These are phyloP conservation scores for Ballota nigra DNA, from an alignment of 257 asterid species.

Conservation along the genomic window DNA sequence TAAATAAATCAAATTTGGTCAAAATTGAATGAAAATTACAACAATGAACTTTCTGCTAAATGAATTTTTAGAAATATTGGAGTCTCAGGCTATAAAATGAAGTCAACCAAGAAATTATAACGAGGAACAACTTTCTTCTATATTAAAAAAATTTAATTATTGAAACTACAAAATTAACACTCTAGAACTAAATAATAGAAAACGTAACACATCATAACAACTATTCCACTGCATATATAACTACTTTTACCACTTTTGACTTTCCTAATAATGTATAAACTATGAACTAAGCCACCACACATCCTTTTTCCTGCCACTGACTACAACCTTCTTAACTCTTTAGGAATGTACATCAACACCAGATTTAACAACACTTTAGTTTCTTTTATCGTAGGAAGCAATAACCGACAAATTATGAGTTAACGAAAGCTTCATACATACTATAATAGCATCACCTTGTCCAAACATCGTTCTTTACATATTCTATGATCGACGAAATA, in stretches of 20 bases:
- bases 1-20: too few species aligned
- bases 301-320: too few species aligned
- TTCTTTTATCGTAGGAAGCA: too few species aligned
- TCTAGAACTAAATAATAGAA: neutral
- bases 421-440: too few species aligned
- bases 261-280: neutral
- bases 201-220: neutral
- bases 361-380: too few species aligned
- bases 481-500: neutral
- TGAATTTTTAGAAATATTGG: too few species aligned
- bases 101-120: neutral
- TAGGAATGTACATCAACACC: too few species aligned
- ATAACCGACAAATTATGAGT: too few species aligned
- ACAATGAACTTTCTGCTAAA: too few species aligned
- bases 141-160: neutral
- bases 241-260: neutral
- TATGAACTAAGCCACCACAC: neutral
- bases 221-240: neutral
- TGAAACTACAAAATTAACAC: neutral
- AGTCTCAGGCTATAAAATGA: neutral
- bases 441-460: too few species aligned
- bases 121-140: neutral
- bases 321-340: neutral
- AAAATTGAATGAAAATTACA: too few species aligned
- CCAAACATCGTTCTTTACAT: too few species aligned